Evolutionary conservation across 2,329 filamentous ascomycete species (phyloP).

Genomic region (Falciphora oryzae): DNA sequence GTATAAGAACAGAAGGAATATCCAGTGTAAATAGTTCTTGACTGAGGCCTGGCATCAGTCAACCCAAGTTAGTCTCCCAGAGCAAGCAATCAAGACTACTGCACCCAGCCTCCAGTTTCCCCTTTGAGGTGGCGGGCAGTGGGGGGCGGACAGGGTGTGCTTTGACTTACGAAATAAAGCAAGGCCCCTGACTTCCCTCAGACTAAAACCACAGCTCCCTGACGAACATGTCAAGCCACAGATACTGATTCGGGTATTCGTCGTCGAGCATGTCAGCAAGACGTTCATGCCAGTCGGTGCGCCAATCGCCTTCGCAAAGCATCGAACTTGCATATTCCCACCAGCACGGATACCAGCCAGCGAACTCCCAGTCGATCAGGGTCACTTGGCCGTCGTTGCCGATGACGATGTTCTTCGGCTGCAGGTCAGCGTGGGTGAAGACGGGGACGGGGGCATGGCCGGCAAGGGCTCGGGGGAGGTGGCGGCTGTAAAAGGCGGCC

Average conservation of each 20-base stretch:
- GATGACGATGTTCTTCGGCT: slow-evolving; percentile 9
- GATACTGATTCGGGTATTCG: slow-evolving; percentile 6
- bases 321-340: slow-evolving; percentile 5
- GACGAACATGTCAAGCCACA: background rate
- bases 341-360: slow-evolving; percentile 9
- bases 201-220: too few species aligned
- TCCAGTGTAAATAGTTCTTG: too few species aligned
- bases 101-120: too few species aligned
- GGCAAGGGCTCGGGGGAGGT: slow-evolving; percentile 8
- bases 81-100: too few species aligned
- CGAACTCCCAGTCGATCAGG: slow-evolving; percentile 11
- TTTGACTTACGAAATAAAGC: too few species aligned
- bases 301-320: background rate
- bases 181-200: too few species aligned
- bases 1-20: too few species aligned
- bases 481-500: slow-evolving; percentile 9
- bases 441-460: slow-evolving; percentile 7
- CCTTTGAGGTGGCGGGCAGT: too few species aligned
- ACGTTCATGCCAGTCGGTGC: slow-evolving; percentile 6
- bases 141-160: too few species aligned
- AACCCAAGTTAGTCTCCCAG: too few species aligned
- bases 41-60: too few species aligned
- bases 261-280: background rate
- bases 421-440: slow-evolving; percentile 11
- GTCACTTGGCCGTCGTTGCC: slow-evolving; percentile 1